Evolutionary conservation across 1,139 yeast genomes (phyloP), one percentile per base, ranked within the genome.

Genomic region (Magnusiomyces starmeri): DNA sequence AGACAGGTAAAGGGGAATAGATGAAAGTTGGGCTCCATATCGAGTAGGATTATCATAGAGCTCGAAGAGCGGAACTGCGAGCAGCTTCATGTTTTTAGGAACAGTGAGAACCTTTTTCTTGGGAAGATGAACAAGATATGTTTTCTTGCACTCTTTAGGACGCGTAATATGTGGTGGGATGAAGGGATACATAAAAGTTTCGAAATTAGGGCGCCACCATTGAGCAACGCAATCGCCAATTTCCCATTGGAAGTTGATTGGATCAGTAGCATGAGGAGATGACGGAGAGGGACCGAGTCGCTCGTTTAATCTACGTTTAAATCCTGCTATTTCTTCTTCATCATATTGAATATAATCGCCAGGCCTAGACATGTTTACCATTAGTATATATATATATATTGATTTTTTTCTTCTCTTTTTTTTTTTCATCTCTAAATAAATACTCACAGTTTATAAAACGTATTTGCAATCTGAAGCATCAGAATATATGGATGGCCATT

Each of bases 181-280:
- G 51, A 68, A 70, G 14, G 74, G 74, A 51, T 70, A 70, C 55
- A 67, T 64, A 53, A 61, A 62, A 2, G 62, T 61, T 34, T 67
- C 70, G 39, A 62, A 60, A 47, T 69, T 68, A 3, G 73, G 73
- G 52, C 73, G 64, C 68, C 70, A 70, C 73, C 73, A 70, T 51
- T 66, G 70, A 1, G 68, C 67, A 14, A 70, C 46, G 43, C 71
- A 64, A 42, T 66, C 70, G 26, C 65, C 66, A 40, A 67, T 58
- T n/a, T 61, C 60, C 70, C 70, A 67, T 29, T 62, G 60, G 24
- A 42, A 49, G 39, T 59, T 61, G 39, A 45, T 56, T 26, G 52
- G 54, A 37, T 57, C 62, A 7, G 51, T 46, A 10, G 57, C 49
- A 18, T 51, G 55, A 20, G 56, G 53, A 8, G 57, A 43, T 21